Percentiles rank a stretch among this genome's conserved stretches.
These are phyloP conservation scores for Venturia asperata DNA, from an alignment of 2,329 filamentous ascomycete species.

Conservation along the genomic window DNA sequence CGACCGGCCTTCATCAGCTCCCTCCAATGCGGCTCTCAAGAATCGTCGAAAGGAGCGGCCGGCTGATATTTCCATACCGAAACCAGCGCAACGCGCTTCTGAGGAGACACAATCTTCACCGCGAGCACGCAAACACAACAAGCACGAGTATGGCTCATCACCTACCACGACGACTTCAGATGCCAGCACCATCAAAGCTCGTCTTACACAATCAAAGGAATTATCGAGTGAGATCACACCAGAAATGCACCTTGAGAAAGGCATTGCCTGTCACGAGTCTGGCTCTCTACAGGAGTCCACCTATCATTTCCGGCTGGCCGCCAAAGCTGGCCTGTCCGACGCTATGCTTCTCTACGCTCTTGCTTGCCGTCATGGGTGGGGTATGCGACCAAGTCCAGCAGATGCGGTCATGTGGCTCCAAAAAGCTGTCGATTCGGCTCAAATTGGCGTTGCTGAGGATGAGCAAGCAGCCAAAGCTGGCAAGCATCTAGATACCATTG, in stretches of 20 bases:
- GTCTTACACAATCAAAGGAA: slow-evolving; percentile 43
- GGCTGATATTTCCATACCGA: slow-evolving; percentile 18
- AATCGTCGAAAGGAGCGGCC: slow-evolving; percentile 13
- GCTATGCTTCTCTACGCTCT: slow-evolving; percentile 95
- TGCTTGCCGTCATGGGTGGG: slow-evolving; percentile 94
- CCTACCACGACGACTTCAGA: slow-evolving; percentile 17
- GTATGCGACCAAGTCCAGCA: slow-evolving; percentile 83
- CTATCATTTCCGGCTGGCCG: slow-evolving; percentile 87
- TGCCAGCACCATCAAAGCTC: slow-evolving; percentile 35
- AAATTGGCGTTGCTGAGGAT: slow-evolving; percentile 75
- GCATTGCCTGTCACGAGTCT: slow-evolving; percentile 81
- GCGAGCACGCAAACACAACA: slow-evolving; percentile 8
- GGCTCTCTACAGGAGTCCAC: slow-evolving; percentile 89
- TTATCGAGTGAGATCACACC: slow-evolving; percentile 53
- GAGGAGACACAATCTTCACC: slow-evolving; percentile 18
- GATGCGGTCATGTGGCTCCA: slow-evolving; percentile 90
- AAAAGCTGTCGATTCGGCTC: slow-evolving; percentile 79
- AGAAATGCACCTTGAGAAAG: slow-evolving; percentile 84
- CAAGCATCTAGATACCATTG: slow-evolving; percentile 54
- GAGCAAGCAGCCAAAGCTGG: slow-evolving; percentile 57
- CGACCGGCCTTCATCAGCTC: not conserved
- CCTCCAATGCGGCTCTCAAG: not conserved
- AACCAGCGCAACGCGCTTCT: slow-evolving; percentile 6
- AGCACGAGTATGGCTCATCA: not conserved
- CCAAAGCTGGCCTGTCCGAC: slow-evolving; percentile 76